Evolutionary conservation across 495 filamentous ascomycete species (phyloP).

Genomic region (Penicillium cinerascens): DNA sequence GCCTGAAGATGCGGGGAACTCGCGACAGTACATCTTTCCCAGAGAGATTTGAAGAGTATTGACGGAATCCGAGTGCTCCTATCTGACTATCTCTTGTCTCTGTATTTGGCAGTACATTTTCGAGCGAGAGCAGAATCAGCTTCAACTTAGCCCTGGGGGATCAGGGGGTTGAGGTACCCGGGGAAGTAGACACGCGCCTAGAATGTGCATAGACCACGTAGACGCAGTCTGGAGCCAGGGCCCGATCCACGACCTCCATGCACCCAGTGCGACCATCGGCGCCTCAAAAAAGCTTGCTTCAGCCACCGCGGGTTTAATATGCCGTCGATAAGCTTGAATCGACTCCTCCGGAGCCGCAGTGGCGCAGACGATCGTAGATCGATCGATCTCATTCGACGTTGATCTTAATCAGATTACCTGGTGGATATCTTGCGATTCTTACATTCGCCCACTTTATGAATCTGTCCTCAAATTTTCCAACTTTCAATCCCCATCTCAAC

Average conservation of each 20-base stretch:
- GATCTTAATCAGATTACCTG: too few relatives aligned
- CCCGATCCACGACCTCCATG: neutral
- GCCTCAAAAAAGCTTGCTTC: constrained; percentile 20
- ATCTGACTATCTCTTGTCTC: constrained; percentile 4
- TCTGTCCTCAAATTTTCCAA: neutral
- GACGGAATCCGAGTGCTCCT: constrained; percentile 16
- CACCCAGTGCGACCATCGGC: constrained; percentile 11
- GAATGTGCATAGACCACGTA: neutral
- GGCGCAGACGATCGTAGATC: neutral
- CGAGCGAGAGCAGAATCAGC: neutral
- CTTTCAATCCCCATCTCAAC: neutral
- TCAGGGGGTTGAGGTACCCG: neutral
- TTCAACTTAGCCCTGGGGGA: neutral
- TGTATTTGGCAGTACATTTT: constrained; percentile 1
- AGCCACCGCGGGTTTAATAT: constrained; percentile 18
- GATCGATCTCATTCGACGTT: neutral
- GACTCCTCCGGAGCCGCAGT: neutral
- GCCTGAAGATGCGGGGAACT: neutral
- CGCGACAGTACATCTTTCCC: constrained; percentile 9
- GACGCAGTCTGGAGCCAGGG: neutral
- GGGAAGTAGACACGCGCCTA: neutral
- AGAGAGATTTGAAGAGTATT: constrained; percentile 7
- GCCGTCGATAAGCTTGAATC: constrained; percentile 17
- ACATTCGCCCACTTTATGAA: neutral
- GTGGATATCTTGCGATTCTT: neutral